Evolutionary conservation across 1,139 yeast species (phyloP).

Genomic region (Pichia sp.): DNA sequence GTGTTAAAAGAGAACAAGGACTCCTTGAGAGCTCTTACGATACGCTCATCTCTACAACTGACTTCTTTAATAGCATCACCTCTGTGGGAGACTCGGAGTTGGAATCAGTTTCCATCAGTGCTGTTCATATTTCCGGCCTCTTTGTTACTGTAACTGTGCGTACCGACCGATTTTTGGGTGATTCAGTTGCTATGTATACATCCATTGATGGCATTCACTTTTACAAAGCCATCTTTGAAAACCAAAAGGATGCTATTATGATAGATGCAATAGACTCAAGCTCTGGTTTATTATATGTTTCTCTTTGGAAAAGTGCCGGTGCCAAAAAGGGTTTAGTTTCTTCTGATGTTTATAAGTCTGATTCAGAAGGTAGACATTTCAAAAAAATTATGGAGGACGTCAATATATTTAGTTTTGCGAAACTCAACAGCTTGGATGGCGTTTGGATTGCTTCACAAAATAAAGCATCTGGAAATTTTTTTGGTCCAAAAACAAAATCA

Average conservation of each 20-base stretch:
- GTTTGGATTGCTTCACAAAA: slow-evolving; percentile 43
- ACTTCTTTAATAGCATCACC: slow-evolving; percentile 42
- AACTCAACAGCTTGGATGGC: slow-evolving; percentile 60
- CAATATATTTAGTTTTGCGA: slow-evolving; percentile 32
- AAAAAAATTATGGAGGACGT: slow-evolving; percentile 38
- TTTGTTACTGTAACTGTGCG: slow-evolving; percentile 47
- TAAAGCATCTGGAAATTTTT: slow-evolving; percentile 8
- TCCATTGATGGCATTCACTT: slow-evolving; percentile 53
- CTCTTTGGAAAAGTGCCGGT: slow-evolving; percentile 31
- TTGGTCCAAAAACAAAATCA: slow-evolving; percentile 12
- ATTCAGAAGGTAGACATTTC: slow-evolving; percentile 55
- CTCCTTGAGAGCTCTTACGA: slow-evolving; percentile 38
- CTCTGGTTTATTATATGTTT: slow-evolving; percentile 45
- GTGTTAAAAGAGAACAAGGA: slow-evolving; percentile 37
- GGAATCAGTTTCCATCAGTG: slow-evolving; percentile 31
- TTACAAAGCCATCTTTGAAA: slow-evolving; percentile 42
- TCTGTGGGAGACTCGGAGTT: slow-evolving; percentile 20
- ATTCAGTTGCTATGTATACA: slow-evolving; percentile 41
- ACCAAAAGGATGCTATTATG: slow-evolving; percentile 32
- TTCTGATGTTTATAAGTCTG: slow-evolving; percentile 47
- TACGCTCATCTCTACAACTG: slow-evolving; percentile 37
- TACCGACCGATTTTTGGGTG: slow-evolving; percentile 36
- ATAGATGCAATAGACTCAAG: slow-evolving; percentile 50
- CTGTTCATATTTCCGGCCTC: slow-evolving; percentile 39
- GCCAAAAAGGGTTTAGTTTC: slow-evolving; percentile 15